Conservation (phyloP, 1,139 yeast genomes). For the Hansenula sp. region DNA sequence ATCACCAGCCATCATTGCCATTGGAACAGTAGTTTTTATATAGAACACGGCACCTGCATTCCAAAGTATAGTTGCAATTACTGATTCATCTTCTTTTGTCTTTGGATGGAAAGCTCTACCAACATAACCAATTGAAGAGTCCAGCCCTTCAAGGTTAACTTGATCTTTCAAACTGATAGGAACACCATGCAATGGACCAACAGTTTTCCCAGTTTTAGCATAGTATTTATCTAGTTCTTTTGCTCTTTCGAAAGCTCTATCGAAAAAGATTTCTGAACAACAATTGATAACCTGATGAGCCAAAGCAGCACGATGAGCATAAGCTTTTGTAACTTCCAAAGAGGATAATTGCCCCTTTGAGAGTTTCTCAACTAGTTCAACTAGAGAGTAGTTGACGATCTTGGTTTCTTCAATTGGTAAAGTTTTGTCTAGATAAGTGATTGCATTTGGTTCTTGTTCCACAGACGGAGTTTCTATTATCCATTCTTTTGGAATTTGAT, state of each 20-base stretch:
- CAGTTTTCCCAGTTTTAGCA: constrained; percentile 28
- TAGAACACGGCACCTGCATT: constrained; percentile 51
- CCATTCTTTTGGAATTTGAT: neutral
- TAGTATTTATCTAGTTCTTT: constrained; percentile 39
- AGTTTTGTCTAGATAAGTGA: neutral
- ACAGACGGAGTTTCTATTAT: neutral
- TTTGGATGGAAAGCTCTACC: constrained; percentile 32
- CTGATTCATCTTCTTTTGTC: constrained; percentile 31
- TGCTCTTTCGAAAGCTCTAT: constrained; percentile 37
- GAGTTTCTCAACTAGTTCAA: neutral
- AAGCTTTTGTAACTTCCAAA: constrained; percentile 21
- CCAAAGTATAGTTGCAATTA: constrained; percentile 37
- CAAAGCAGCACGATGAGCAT: constrained; percentile 38
- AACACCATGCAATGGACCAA: constrained; percentile 64
- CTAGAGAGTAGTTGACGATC: neutral
- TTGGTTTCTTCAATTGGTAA: neutral
- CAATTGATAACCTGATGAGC: constrained; percentile 47
- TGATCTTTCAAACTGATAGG: constrained; percentile 61
- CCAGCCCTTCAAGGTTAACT: constrained; percentile 41
- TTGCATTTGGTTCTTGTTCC: neutral
- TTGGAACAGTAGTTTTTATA: constrained; percentile 52
- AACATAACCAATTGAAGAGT: constrained; percentile 42
- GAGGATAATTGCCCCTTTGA: neutral
- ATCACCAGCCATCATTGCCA: constrained; percentile 48
- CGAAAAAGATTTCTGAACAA: constrained; percentile 36